Evolutionary conservation across 1,284 basidiomycete genomes (phyloP), one percentile per base, ranked within the genome.

Genomic region (Pseudomicrostroma phylloplanum): DNA sequence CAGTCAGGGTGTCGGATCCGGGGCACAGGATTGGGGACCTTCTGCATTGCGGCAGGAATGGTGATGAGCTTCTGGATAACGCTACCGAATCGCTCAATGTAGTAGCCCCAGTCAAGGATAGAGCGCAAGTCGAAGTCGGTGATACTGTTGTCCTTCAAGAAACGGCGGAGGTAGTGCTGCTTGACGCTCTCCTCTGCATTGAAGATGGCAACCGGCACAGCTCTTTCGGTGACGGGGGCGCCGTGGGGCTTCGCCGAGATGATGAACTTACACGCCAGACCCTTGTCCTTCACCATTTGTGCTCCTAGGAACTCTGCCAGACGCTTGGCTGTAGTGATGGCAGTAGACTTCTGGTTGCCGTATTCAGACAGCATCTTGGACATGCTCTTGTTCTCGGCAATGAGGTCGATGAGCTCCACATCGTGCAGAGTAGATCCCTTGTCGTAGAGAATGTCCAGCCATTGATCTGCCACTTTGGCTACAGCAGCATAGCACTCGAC

Each of bases 221-320:
- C 96, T 54, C 96, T 88, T 67, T 98, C 96, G 1, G 96, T 97
- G 64, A 99, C 92, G 0, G 96, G 93, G 0, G 93, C 90, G 12
- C 93, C 94, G 54, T 86, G 83, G 1, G 96, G 96, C 76, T 91
- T 91, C 23, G 89, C 89, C 25, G 94, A 97, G 73, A 99, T 96
- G 83, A 99, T 93, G 80, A 98, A 98, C 75, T 94, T 94, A 84
- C 96, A 98, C 1, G 96, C 91, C 13, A 99, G 86, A 61, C 96
- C 96, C 79, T 97, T 98, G 83, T 98, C 94, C 81, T 97, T 97
- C 74, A 97, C 92, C 93, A 99, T 98, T 77, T 96, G 91, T 73
- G 93, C 88, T 25, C 96, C 96, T 60, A 99, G 82, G 82, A 99
- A 98, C 80, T 99, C 96, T 2, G 96, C 93, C 9, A 99, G 83